These are phyloP conservation scores for Cercospora sp. DNA, from an alignment of 2,329 filamentous ascomycete species.

Conservation along the genomic window DNA sequence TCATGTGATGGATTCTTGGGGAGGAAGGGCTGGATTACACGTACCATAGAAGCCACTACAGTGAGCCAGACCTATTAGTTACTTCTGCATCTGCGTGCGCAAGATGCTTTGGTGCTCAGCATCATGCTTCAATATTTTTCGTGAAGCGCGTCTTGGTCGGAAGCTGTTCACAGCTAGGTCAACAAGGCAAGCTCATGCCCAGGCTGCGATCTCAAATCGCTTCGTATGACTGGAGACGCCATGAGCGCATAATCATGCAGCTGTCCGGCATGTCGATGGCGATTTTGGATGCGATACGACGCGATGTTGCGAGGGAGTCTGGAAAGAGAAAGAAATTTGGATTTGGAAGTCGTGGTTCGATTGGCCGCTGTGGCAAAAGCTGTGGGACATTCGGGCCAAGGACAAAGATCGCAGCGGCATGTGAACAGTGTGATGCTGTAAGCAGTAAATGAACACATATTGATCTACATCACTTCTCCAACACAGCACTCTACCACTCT, in stretches of 20 bases:
- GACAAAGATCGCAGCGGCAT: slow-evolving; percentile 9
- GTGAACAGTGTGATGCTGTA: slow-evolving; percentile 6
- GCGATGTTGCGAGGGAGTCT: neutral
- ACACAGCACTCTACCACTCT: neutral
- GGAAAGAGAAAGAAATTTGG: slow-evolving; percentile 8
- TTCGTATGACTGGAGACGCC: neutral
- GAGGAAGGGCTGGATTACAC: neutral
- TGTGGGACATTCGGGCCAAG: neutral
- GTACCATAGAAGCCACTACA: neutral
- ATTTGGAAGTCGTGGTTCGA: slow-evolving; percentile 5
- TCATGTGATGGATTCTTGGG: slow-evolving; percentile 25
- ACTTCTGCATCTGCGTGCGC: neutral
- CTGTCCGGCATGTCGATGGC: neutral
- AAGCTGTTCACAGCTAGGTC: neutral
- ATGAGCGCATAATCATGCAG: neutral
- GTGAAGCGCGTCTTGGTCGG: neutral
- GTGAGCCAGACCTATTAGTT: neutral
- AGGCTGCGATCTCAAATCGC: neutral
- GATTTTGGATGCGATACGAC: neutral
- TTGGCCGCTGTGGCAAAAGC: neutral
- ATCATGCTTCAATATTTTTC: neutral
- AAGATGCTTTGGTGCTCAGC: neutral
- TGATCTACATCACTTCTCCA: neutral
- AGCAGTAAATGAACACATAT: slow-evolving; percentile 13
- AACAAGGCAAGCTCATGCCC: neutral